phyloP scores from a whole-genome alignment of 768 basidiomycete species.

The Pisolithus albus region DNA sequence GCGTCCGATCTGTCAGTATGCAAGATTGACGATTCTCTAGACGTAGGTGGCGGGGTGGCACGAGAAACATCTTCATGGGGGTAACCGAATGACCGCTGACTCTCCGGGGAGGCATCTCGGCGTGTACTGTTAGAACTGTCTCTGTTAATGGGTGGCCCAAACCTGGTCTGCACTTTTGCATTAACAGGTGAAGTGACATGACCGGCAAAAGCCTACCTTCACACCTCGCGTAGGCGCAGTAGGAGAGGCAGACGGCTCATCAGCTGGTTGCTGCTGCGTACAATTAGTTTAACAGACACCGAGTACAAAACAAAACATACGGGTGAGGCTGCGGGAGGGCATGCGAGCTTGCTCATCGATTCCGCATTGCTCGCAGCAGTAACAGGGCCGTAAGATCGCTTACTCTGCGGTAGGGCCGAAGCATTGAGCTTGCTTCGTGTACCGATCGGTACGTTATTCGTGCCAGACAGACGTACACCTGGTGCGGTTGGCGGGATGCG shows the following conservation, averaged over 20 bases:
- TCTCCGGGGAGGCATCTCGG: constrained; percentile 14
- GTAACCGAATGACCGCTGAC: constrained; percentile 6
- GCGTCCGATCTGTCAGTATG: constrained; percentile 6
- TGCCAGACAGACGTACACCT: constrained; percentile 24
- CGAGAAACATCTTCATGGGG: constrained; percentile 12
- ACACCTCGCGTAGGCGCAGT: constrained; percentile 14
- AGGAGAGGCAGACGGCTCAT: constrained; percentile 10
- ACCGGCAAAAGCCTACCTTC: background rate
- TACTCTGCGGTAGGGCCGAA: background rate
- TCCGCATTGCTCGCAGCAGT: constrained; percentile 15
- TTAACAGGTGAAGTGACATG: background rate
- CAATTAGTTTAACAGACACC: background rate
- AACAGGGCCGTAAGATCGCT: background rate
- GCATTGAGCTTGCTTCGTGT: constrained; percentile 18
- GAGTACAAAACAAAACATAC: constrained; percentile 7
- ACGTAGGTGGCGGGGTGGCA: constrained; percentile 23
- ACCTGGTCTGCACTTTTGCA: constrained; percentile 21
- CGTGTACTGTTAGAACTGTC: constrained; percentile 9
- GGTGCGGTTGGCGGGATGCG: constrained; percentile 11
- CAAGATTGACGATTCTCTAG: constrained; percentile 23
- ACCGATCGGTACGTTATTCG: constrained; percentile 28
- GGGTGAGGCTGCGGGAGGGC: constrained; percentile 7
- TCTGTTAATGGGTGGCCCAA: constrained; percentile 25
- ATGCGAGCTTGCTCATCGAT: constrained; percentile 12
- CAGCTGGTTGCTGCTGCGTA: constrained; percentile 11